Percentiles rank a stretch among this genome's conserved stretches.
Conservation (phyloP, 495 filamentous ascomycete species). For the Aspergillus ellipticus region DNA sequence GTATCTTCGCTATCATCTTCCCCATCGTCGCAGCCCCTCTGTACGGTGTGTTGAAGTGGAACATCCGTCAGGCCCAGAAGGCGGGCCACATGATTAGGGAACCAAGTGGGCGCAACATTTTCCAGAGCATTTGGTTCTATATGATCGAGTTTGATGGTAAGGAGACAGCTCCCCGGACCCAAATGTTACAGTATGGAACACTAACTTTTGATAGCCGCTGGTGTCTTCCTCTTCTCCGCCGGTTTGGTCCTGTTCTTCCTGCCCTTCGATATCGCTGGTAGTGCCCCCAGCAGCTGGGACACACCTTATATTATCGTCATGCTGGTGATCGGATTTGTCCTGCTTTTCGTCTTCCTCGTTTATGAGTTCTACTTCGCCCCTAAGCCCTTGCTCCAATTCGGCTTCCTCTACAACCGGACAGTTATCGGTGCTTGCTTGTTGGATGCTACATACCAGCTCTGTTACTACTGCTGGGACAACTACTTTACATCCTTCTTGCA, state of each 20-base stretch:
- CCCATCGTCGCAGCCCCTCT: conserved; percentile 52
- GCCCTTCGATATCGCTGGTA: conserved; percentile 50
- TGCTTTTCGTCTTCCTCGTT: conserved; percentile 52
- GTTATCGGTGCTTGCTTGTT: conserved; percentile 60
- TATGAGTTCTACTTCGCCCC: conserved; percentile 55
- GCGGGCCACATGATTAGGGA: conserved; percentile 27
- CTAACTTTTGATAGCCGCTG: conserved; percentile 31
- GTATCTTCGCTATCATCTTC: conserved; percentile 54
- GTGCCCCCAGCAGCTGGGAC: conserved; percentile 41
- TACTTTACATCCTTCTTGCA: conserved; percentile 70
- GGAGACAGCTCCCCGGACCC: conserved; percentile 9
- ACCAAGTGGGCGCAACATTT: conserved; percentile 34
- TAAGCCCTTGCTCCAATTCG: conserved; percentile 54
- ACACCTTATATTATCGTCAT: conserved; percentile 51
- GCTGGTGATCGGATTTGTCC: conserved; percentile 51
- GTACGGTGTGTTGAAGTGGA: conserved; percentile 41
- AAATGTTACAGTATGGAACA: not conserved
- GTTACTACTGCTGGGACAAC: conserved; percentile 50
- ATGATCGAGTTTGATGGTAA: conserved; percentile 55
- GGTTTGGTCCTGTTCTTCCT: conserved; percentile 60
- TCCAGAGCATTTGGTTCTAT: conserved; percentile 46
- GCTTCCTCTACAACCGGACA: conserved; percentile 59
- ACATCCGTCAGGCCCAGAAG: conserved; percentile 53
- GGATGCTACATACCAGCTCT: conserved; percentile 54
- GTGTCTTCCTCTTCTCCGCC: conserved; percentile 52